Evolutionary conservation across 352 stramenopile genomes (phyloP).

Genomic region (Phytopythium cucurbitacearum): DNA sequence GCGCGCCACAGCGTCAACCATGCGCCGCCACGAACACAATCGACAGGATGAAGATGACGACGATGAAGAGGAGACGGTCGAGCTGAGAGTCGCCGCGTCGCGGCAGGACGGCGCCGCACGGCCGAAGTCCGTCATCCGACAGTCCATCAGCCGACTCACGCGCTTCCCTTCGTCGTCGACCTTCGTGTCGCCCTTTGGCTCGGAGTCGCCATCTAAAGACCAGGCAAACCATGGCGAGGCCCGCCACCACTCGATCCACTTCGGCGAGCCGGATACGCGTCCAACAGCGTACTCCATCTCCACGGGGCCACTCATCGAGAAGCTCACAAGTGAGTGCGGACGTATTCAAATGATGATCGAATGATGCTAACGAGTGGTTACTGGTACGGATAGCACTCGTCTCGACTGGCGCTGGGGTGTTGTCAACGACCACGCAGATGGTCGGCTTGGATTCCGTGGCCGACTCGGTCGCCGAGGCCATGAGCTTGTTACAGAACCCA

Average conservation of each 20-base stretch:
- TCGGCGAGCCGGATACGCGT: conserved; percentile 5
- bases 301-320: conserved; percentile 13
- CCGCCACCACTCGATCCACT: conserved; percentile 11
- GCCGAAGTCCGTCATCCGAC: conserved; percentile 3
- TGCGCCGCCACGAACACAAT: conserved; percentile 8
- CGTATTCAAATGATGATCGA: not conserved
- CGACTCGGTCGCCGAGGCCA: conserved; percentile 27
- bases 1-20: not conserved
- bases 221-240: not conserved
- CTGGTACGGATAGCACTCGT: conserved; percentile 1
- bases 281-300: conserved; percentile 1
- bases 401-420: conserved; percentile 7
- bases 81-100: conserved; percentile 19
- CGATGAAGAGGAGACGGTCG: conserved; percentile 34
- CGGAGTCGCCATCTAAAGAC: not conserved
- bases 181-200: not conserved
- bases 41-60: conserved; percentile 22
- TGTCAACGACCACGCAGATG: conserved; percentile 19
- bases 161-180: conserved; percentile 2
- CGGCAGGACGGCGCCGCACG: conserved; percentile 11
- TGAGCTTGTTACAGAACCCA: conserved; percentile 25
- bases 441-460: conserved; percentile 18
- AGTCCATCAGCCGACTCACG: not conserved
- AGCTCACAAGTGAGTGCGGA: conserved; percentile 10
- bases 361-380: not conserved